phyloP scores from a whole-genome alignment of 2,329 filamentous ascomycete genomes.

The Podosphaera xanthii region DNA sequence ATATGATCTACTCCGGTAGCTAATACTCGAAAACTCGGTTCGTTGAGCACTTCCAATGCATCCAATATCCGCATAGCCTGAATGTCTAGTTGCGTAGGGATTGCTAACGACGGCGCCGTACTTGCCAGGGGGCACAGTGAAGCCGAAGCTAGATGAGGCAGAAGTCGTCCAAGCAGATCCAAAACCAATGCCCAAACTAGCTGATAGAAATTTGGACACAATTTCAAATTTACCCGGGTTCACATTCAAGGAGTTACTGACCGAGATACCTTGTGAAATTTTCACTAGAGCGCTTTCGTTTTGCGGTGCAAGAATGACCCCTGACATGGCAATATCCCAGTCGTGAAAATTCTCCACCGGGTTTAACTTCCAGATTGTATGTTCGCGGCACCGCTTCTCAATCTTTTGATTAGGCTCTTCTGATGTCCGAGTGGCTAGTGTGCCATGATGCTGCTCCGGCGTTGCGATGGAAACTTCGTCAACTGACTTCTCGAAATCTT shows the following conservation, averaged over 20 bases:
- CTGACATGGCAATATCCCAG: conserved; percentile 20
- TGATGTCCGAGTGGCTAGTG: too few species aligned
- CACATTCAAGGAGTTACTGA: conserved; percentile 16
- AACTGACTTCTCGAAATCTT: background rate
- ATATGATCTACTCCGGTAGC: conserved; percentile 16
- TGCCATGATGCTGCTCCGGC: background rate
- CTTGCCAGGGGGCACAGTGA: conserved; percentile 17
- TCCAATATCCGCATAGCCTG: conserved; percentile 18
- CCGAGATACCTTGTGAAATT: conserved; percentile 16
- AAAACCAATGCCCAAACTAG: background rate
- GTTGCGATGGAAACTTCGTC: background rate
- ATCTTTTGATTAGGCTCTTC: background rate
- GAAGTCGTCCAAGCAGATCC: conserved; percentile 16
- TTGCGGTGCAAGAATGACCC: conserved; percentile 15
- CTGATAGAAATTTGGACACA: background rate
- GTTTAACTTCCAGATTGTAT: conserved; percentile 10
- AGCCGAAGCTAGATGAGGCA: conserved; percentile 15
- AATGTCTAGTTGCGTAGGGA: conserved; percentile 15
- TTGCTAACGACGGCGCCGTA: conserved; percentile 21
- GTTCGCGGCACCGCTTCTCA: background rate
- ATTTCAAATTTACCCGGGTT: background rate
- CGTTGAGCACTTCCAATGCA: conserved; percentile 15
- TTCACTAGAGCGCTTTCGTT: conserved; percentile 11
- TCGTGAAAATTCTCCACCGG: conserved; percentile 16
- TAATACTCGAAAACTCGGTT: conserved; percentile 17